Evolutionary conservation across 768 basidiomycete genomes (phyloP), one percentile per base, ranked within the genome.

Genomic region (Daedaleopsis nitida): DNA sequence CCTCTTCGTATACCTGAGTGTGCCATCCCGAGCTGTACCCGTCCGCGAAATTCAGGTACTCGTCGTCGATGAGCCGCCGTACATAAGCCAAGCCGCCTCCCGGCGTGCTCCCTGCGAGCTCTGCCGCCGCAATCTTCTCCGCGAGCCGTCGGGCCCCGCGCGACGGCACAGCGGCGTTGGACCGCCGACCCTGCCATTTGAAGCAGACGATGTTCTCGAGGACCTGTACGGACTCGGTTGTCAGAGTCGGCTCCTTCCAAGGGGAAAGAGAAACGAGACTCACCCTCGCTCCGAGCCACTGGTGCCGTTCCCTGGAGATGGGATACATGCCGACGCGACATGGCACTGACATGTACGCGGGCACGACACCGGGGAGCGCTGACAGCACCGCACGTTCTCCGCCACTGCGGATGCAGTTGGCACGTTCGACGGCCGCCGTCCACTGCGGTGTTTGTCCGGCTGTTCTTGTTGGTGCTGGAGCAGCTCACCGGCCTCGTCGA

Each of bases 301-400:
- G 74, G 68, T 89, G 89, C 47, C 81, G 78, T 19, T 81, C 80
- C 55, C 73, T 68, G 13, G 84, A 74, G 58, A 90, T 85, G 5
- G 72, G 67, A 43, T 81, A 73, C 54, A 77, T 80, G 9, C 69
- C 64, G 6, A 87, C 76, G 16, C 72, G 75, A 60, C 76, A 73
- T 12, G 82, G 74, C 58, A 81, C 76, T 27, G 82, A 68, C 65
- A 80, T 75, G 68, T 86, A 86, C 8, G 82, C 74, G 34, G 86
- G 86, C 42, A 86, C 67, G 14, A 58, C 66, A 10, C 64, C 68
- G 4, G 86, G 85, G 47, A 81, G 66, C 5, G 70, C 69, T 16
- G 75, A 75, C 45, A 77, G 72, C 37, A 70, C 23, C 71, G 64
- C 23, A 72, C 67, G 32, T 75, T 62, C 5, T 21, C 24, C 62